Evolutionary conservation across 2,329 filamentous ascomycete species (phyloP).

Genomic region (Didymella exigua): DNA sequence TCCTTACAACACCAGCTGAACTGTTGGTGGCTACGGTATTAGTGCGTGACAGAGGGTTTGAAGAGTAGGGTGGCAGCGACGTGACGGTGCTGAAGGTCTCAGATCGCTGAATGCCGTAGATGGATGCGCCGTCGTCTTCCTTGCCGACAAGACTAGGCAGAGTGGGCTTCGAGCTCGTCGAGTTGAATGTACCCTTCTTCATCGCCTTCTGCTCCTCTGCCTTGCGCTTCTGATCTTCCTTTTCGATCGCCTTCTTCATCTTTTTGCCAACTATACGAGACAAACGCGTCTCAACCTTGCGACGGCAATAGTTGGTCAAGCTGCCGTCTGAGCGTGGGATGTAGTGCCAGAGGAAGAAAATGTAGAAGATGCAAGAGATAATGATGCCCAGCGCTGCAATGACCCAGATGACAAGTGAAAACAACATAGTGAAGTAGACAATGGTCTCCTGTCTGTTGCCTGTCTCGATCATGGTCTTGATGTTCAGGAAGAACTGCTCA

Average conservation of each 20-base stretch:
- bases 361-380: constrained; percentile 76
- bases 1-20: constrained; percentile 25
- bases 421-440: constrained; percentile 88
- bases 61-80: constrained; percentile 55
- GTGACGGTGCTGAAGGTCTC: constrained; percentile 38
- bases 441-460: constrained; percentile 76
- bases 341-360: constrained; percentile 91
- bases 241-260: constrained; percentile 85
- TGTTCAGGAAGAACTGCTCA: constrained; percentile 80
- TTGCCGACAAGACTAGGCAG: constrained; percentile 48
- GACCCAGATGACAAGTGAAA: constrained; percentile 88
- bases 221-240: constrained; percentile 65
- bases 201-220: constrained; percentile 48
- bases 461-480: constrained; percentile 72
- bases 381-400: constrained; percentile 76
- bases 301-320: constrained; percentile 82
- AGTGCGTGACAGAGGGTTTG: constrained; percentile 60
- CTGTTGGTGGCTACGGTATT: constrained; percentile 55
- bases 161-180: constrained; percentile 44
- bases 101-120: constrained; percentile 43
- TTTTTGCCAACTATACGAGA: constrained; percentile 83
- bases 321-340: constrained; percentile 82
- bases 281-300: constrained; percentile 86
- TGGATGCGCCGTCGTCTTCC: constrained; percentile 50
- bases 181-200: constrained; percentile 54